Evolutionary conservation across 345 rosid species (phyloP).

Genomic region (Brassica carinata): DNA sequence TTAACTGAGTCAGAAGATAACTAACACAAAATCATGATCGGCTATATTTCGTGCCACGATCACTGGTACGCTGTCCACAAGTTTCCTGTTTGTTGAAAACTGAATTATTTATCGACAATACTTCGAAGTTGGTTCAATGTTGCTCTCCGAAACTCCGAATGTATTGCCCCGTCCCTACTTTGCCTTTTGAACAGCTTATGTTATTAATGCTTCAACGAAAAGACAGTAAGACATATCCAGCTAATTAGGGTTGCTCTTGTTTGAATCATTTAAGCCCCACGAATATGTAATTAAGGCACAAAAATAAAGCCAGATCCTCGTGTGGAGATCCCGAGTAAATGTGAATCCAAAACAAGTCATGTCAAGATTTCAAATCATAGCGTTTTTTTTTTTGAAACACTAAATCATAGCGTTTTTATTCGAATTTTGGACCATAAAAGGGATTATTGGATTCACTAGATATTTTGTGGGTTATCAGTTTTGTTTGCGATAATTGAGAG

Average conservation of each 20-base stretch:
- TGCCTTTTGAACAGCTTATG: constrained; percentile 33
- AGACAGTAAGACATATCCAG: constrained; percentile 43
- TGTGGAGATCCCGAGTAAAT: constrained; percentile 7
- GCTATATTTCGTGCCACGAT: constrained; percentile 41
- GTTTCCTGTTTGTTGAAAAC: background rate
- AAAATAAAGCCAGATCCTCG: constrained; percentile 22
- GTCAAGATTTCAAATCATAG: constrained; percentile 7
- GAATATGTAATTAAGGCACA: background rate
- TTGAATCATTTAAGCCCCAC: constrained; percentile 26
- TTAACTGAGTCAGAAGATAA: constrained; percentile 24
- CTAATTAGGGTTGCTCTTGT: constrained; percentile 33
- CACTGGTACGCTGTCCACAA: constrained; percentile 38
- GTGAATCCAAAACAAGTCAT: constrained; percentile 17
- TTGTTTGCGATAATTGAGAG: background rate
- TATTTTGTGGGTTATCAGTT: background rate
- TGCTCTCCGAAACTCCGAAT: constrained; percentile 42
- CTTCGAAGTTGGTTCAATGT: constrained; percentile 41
- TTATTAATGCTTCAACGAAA: constrained; percentile 37
- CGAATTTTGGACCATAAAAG: constrained; percentile 1
- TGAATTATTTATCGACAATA: constrained; percentile 28
- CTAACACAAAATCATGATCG: constrained; percentile 24
- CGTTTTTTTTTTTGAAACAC: background rate
- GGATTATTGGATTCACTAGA: constrained; percentile 12
- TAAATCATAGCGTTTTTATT: background rate
- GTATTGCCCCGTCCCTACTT: constrained; percentile 42